phyloP scores from a whole-genome alignment of 495 filamentous ascomycete genomes.

The Clavariopsis aquatica region DNA sequence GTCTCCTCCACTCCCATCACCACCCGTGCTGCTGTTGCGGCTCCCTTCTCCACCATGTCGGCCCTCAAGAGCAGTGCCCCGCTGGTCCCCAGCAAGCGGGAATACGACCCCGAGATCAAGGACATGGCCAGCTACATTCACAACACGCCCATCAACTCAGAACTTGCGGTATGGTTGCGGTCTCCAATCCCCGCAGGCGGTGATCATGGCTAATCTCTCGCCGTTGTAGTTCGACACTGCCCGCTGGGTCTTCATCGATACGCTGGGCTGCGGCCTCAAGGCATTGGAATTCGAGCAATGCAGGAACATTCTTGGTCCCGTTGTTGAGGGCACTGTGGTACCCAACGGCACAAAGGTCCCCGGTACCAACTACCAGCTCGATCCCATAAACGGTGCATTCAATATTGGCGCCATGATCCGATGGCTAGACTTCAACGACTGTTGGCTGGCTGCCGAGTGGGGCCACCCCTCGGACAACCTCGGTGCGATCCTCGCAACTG shows the following conservation, averaged over 20 bases:
- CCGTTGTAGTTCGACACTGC: conserved; percentile 75
- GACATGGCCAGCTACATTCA: conserved; percentile 95
- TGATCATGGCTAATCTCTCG: conserved; percentile 3
- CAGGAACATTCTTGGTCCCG: conserved; percentile 89
- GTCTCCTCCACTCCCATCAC: conserved; percentile 24
- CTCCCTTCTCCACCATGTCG: conserved; percentile 60
- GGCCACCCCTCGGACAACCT: conserved; percentile 97
- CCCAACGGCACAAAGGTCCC: conserved; percentile 91
- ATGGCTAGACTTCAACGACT: conserved; percentile 99
- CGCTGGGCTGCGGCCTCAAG: conserved; percentile 93
- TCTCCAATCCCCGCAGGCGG: conserved; percentile 9
- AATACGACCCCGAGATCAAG: conserved; percentile 86
- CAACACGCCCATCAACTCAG: conserved; percentile 84
- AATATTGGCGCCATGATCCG: conserved; percentile 98
- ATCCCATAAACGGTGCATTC: conserved; percentile 94
- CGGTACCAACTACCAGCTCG: conserved; percentile 89
- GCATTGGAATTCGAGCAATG: conserved; percentile 95
- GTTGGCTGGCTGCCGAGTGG: conserved; percentile 99
- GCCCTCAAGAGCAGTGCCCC: conserved; percentile 55
- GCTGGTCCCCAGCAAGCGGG: conserved; percentile 51
- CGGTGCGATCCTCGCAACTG: conserved; percentile 91
- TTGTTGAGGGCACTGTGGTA: conserved; percentile 87
- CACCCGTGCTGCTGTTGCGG: conserved; percentile 29
- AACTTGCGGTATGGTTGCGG: conserved; percentile 73
- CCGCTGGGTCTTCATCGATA: conserved; percentile 69